Base-by-base conservation (phyloP, 768 basidiomycete species). In the Rhodocollybia butyracea region DNA sequence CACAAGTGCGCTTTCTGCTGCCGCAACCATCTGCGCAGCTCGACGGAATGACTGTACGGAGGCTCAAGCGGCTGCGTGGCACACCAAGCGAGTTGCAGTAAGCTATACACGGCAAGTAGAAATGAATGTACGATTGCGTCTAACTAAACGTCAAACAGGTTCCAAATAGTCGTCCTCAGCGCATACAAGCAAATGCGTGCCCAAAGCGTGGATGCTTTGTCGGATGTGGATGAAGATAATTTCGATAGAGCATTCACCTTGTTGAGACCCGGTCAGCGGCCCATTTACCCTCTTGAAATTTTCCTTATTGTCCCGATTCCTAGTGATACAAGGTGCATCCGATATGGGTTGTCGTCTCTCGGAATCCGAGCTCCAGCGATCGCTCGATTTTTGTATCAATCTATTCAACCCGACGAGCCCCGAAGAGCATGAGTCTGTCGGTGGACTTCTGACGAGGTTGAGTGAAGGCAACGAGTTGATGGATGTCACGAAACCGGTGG, bases 311-410 rank as follows among this genome's bases (percentile, higher is more conserved):
- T 15, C 27, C 17, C 3, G 21, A 2, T 27, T 39, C 8, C 13
- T 32, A 91, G 89, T 91, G 27, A 90, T 91, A 34, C 89, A 91
- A 68, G 89, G 89, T 5, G 85, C 84, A 41, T 84, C 84, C 0
- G 89, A 91, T 58, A 83, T 90, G 79, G 89, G 89, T 13, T 71
- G 74, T 30, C 81, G 78, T 15, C 76, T 91, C 31, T 88, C 86
- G 2, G 89, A 88, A 67, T 75, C 72, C 45, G 89, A 91, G 67
- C 76, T 91, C 1, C 85, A 89, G 59, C 83, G 76, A 55, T 86
- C 89, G 17, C 76, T 91, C 22, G 86, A 90, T 66, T 91, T 91
- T 65, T 90, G 88, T 64, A 79, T 84, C 46, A 81, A 84, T 59
- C 76, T 89, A 13, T 89, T 88, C 73, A 80, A 77, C 55, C 87